Base-by-base conservation (phyloP, 2,329 filamentous ascomycete genomes). In the Neonectria hederae region DNA sequence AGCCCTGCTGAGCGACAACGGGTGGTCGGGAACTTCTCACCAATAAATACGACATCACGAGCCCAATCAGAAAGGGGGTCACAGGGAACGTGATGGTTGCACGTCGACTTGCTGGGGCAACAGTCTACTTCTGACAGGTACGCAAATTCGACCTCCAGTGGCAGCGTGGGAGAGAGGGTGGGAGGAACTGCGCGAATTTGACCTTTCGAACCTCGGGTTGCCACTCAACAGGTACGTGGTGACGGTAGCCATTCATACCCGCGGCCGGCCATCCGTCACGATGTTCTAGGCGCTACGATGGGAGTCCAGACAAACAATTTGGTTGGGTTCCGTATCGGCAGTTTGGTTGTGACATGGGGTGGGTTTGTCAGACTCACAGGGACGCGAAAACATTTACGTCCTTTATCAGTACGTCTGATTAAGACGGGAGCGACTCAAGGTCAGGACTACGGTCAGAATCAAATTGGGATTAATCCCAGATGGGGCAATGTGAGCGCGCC, bases 51-150 rank as follows among this genome's bases (percentile, higher is more conserved):
- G 43, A 62, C 61, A 72, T 68, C 24, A 60, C 24, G 49, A 71
- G 62, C 43, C 72, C 72, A 74, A 74, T 74, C 72, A 74, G 56
- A 54, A 24, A 60, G 55, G 60, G 57, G 69, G 54, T 42, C 52
- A 56, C 53, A 53, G 45, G 54, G 62, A 74, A 74, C 72, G 72
- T 74, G 70, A 74, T 65, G 54, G 67, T 68, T 60, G 62, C 62
- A 67, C 63, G 65, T 66, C 42, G 55, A 59, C 51, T 32, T 51
- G 40, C 56, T 28, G 49, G 55, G 52, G 51, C 45, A 57, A 62
- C 51, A 63, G 48, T 54, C 42, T 62, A 38, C 43, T 52, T 56
- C 51, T 54, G 51, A 65, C 54, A 63, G 63, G 61, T 45, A 57
- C 60, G 57, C 35, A 65, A 59, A 63, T 54, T 56, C 42, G 62